Evolutionary conservation across 2,329 filamentous ascomycete genomes (phyloP), one percentile per base, ranked within the genome.

Genomic region (Xylariaceae sp.): DNA sequence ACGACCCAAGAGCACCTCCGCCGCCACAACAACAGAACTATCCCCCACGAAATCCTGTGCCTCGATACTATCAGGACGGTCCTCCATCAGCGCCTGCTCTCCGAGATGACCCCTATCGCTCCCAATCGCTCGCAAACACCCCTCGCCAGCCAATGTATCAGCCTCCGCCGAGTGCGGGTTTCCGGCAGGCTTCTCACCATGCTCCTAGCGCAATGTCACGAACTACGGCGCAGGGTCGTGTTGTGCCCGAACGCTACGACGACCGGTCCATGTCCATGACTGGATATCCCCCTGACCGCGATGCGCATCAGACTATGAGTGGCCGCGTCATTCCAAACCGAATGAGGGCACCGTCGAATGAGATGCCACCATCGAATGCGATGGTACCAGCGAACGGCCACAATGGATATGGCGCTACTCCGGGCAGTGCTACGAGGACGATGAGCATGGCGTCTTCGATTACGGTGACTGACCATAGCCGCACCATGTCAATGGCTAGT

Each of bases 191-290:
- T 56, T 87, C 85, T 32, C 92, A 89, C 67, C 83, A 85, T 62
- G 75, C 74, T 60, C 82, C 84, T 62, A 76, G 74, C 59, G 77
- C 80, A 53, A 80, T 84, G 63, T 85, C 90, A 1, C 81, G 87
- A 58, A 95, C 90, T 47, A 99, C 94, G 2, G 89, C 91, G 6
- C 91, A 96, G 70, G 94, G 94, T 34, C 83, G 94, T 57, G 79
- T 94, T 37, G 91, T 99, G 6, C 94, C 94, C 1, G 91, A 96
- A 68, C 85, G 92, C 51, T 88, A 91, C 58, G 89, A 95, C 65
- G 92, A 97, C 71, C 84, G 94, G 55, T 86, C 94, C 60, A 97
- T 97, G 94, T 96, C 92, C 45, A 87, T 99, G 86, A 94, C 87
- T 4, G 89, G 88, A 7, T 88, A 90, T 63, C 80, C 86, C 2